Base-by-base conservation (phyloP, 2,329 filamentous ascomycete species). In the Nothophoma quercina region DNA sequence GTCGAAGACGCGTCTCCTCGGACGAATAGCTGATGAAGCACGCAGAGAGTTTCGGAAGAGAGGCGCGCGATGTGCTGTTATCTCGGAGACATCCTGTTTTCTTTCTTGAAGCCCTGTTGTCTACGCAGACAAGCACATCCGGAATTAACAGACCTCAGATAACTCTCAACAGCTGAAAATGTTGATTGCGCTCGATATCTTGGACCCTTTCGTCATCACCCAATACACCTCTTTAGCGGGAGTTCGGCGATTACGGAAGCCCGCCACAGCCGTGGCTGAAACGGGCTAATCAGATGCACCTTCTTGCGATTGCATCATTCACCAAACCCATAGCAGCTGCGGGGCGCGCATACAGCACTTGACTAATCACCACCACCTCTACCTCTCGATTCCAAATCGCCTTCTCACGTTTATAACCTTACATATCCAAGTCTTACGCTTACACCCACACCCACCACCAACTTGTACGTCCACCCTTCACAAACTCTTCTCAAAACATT, bases 231-330 rank as follows among this genome's bases (percentile, higher is more conserved):
- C 5, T 44, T 63, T 50, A 28, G 53, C 10, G 16, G 1, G 7
- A 8, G 15, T 3, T 13, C 19, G 38, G 55, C 53, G 28, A 42
- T 59, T 51, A 36, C 40, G 48, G 55, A 59, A 64, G 57, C 55
- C 56, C 51, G 56, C 43, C 26, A 38, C 42, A 16, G 40, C 34
- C 49, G 23, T 26, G 13, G 25, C 52, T 13, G 55, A 65, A 62
- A 18, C 44, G 13, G 12, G 6, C 53, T 65, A 60, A 45, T 34
- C 42, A 40, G 19, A 33, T 46, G 55, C 44, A 43, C 26, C 45
- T 33, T 40, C 42, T 36, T 23, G 16, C 22, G 39, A 72, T 72
- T 67, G 68, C 69, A 71, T 72, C 69, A 73, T 72, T 51, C 47
- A 35, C 40, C 36, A 35, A 48, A 40, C 38, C 55, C 52, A 43